phyloP scores from a whole-genome alignment of 129 eudicot species.

The Flaveria robusta region DNA sequence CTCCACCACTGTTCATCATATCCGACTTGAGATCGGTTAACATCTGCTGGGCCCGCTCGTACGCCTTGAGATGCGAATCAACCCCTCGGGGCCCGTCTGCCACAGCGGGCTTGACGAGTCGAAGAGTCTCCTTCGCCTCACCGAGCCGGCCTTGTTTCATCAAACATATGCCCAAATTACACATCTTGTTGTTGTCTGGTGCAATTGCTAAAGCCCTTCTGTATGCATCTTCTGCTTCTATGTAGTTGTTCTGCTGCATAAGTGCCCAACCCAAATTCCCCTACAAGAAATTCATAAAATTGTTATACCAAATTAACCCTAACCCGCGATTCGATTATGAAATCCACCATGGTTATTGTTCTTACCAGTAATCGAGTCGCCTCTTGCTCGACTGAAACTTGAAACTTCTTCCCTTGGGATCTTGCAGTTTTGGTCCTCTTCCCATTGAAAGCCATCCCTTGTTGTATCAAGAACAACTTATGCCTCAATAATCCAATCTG shows the following conservation, averaged over 20 bases:
- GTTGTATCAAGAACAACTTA: conserved; percentile 86
- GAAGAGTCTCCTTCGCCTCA: conserved; percentile 84
- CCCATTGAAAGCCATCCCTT: conserved; percentile 98
- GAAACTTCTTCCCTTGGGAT: conserved; percentile 98
- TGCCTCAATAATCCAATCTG: conserved; percentile 82
- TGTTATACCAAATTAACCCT: background rate
- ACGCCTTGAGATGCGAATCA: conserved; percentile 97
- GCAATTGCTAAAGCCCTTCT: conserved; percentile 82
- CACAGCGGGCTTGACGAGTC: conserved; percentile 83
- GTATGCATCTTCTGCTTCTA: conserved; percentile 95
- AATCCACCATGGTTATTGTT: background rate
- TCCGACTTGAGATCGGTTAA: conserved; percentile 84
- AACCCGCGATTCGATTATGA: background rate
- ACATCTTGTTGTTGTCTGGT: conserved; percentile 97
- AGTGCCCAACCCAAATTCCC: conserved; percentile 99
- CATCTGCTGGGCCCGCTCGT: conserved; percentile 99
- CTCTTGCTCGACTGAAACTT: conserved; percentile 98
- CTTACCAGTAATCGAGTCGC: conserved; percentile 90
- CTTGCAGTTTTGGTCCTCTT: conserved; percentile 96
- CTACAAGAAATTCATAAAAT: conserved; percentile 33
- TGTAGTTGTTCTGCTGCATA: conserved; percentile 94
- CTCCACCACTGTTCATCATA: conserved; percentile 69
- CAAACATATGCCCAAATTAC: conserved; percentile 93
- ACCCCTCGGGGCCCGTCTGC: conserved; percentile 88
- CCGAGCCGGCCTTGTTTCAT: conserved; percentile 96